Base-by-base conservation (phyloP, 148 eudicot species). In the Fagopyrum tataricum region DNA sequence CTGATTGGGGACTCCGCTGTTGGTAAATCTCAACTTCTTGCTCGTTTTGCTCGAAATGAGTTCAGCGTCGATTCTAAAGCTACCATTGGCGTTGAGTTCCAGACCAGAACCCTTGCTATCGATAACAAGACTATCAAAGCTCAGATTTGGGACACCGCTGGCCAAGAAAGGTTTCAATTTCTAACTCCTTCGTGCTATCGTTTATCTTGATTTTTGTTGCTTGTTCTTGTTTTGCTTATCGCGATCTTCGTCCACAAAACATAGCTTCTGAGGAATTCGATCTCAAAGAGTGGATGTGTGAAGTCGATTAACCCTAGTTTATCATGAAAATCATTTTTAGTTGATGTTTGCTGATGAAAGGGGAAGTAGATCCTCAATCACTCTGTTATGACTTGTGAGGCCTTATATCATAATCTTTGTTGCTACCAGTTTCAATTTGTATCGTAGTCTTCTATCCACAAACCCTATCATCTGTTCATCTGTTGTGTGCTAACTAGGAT, bases 1-100 rank as follows among this genome's bases (percentile, higher is more conserved):
- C 75, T 82, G 66, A 82, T 82, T 4, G 85, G 85, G 56, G 85
- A 82, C 70, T 82, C 85, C 0, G 85, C 85, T 20, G 85, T 82
- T 13, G 85, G 85, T 4, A 82, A 82, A 77, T 80, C 86, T 55
- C 86, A 83, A 51, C 78, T 83, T 24, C 76, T 83, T 55, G 81
- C 86, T 52, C 70, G 86, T 15, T 83, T 83, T 70, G 83, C 86
- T 11, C 72, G 83, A 56, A 80, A 83, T 44, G 86, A 83, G 53
- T 83, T 83, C 43, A 83, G 75, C 47, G 7, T 80, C 61, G 86
- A 83, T 62, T 77, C 86, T 2, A 83, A 83, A 44, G 83, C 85
- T 41, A 82, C 85, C 5, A 82, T 82, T 7, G 85, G 85, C 71
- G 85, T 82, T 44, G 85, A 82, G 69, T 83, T 83, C 55, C 86